Percentiles rank a stretch among this genome's conserved stretches.
phyloP scores from a whole-genome alignment of 495 filamentous ascomycete genomes.

The Aspergillus cavernicola region DNA sequence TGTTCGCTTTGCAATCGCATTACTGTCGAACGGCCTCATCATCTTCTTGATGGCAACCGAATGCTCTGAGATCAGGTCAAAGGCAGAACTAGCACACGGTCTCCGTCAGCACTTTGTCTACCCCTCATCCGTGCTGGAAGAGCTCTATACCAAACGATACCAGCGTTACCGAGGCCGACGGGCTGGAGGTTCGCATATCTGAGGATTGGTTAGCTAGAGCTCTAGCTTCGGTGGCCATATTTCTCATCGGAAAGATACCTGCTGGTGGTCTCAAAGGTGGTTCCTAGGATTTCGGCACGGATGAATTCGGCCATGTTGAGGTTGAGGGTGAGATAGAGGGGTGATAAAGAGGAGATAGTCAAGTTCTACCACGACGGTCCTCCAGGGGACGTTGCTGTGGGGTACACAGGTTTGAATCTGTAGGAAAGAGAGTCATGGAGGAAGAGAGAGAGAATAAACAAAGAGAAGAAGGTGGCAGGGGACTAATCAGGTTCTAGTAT shows the following conservation, averaged over 20 bases:
- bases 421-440: not conserved
- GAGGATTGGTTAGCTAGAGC: slow-evolving; percentile 5
- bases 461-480: not conserved
- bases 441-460: not conserved
- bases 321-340: not conserved
- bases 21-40: slow-evolving; percentile 99
- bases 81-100: slow-evolving; percentile 68
- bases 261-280: slow-evolving; percentile 98
- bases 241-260: slow-evolving; percentile 43
- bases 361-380: not conserved
- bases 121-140: not conserved
- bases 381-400: not conserved
- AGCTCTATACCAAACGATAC: slow-evolving; percentile 78
- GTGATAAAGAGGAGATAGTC: not conserved
- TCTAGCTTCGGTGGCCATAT: slow-evolving; percentile 12
- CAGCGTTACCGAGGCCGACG: slow-evolving; percentile 97
- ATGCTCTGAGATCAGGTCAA: slow-evolving; percentile 90
- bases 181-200: slow-evolving; percentile 97
- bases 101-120: not conserved
- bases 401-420: not conserved
- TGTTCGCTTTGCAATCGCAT: slow-evolving; percentile 91
- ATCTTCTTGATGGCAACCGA: slow-evolving; percentile 99
- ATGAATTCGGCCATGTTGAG: slow-evolving; percentile 67
- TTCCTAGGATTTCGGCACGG: slow-evolving; percentile 96
- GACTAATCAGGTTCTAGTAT: not conserved